These are phyloP conservation scores for Lecanicillium sp. DNA, from an alignment of 2,329 filamentous ascomycete species.

Conservation along the genomic window DNA sequence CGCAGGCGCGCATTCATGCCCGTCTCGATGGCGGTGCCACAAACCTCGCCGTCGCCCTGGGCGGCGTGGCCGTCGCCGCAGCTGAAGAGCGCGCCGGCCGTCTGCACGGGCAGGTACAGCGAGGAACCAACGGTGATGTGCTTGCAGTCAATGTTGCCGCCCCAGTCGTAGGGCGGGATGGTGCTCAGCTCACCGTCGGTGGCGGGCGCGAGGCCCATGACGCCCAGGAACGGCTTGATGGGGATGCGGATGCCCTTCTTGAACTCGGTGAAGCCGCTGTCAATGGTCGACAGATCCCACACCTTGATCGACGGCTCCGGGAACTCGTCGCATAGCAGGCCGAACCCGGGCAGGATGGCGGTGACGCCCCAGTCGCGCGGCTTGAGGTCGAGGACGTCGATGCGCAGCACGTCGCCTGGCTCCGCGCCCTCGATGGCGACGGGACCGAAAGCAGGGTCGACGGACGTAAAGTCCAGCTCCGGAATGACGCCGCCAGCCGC, in stretches of 20 bases:
- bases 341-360: constrained; percentile 41
- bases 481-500: constrained; percentile 28
- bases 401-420: constrained; percentile 43
- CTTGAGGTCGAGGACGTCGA: constrained; percentile 39
- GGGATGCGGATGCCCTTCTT: constrained; percentile 40
- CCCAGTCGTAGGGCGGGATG: constrained; percentile 41
- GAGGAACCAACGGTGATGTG: constrained; percentile 37
- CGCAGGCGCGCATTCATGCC: constrained; percentile 39
- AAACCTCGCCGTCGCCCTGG: constrained; percentile 47
- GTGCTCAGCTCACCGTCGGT: constrained; percentile 36
- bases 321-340: constrained; percentile 41
- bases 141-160: constrained; percentile 48
- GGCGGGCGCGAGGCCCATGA: constrained; percentile 42
- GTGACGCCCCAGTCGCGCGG: constrained; percentile 44
- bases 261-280: constrained; percentile 29
- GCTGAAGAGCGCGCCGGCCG: constrained; percentile 41
- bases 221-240: constrained; percentile 42
- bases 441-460: constrained; percentile 43
- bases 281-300: constrained; percentile 30
- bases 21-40: constrained; percentile 49
- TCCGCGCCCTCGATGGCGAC: constrained; percentile 39
- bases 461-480: constrained; percentile 30
- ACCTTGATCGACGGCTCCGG: constrained; percentile 35
- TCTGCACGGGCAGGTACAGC: constrained; percentile 42
- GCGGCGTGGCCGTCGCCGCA: constrained; percentile 47